Base-by-base conservation (phyloP, 106 monocot species). In the Allium sativum region DNA sequence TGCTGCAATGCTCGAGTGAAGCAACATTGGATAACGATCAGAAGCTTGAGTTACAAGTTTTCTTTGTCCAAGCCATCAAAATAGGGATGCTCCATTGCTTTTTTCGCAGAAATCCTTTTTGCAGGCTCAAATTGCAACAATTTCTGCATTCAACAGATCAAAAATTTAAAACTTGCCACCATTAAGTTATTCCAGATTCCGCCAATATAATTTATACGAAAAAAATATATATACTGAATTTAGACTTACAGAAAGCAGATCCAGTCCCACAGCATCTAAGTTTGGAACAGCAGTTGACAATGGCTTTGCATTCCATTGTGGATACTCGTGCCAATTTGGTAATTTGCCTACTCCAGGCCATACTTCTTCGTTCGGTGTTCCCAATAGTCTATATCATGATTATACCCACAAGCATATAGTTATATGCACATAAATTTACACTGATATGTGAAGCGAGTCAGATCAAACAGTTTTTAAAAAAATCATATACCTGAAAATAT, bases 341-440 rank as follows among this genome's bases (percentile, higher is more conserved):
- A 99, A 58, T 65, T 88, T 99, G 72, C 81, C 77, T 3, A 92
- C 80, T 42, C 88, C 98, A 15, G 88, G 98, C 92, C 98, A 99
- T 15, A 85, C 63, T 62, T 75, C 52, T 58, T 99, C 88, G 71
- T 99, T 92, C 45, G 98, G 92, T 7, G 98, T 99, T 2, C 98
- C 98, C 56, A 88, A 50, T 43, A 87, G 59, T 73, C 95, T 95
- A 61, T 9, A 7, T 12, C 45, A 62, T 14, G 42, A 42, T 7
- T 42, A 18, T 17, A 45, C 1, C 31, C 2, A 5, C 31, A 31
- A 31, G 1, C 5, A 31, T 31, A 31, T 31, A 31, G 31, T 31
- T 31, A 31, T 31, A 31, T 31, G 31, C 31, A 31, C 31, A 31
- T 1, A 31, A 31, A 31, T 31, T 31, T 31, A 5, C 31, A 31